These are phyloP conservation scores for Golovinomyces cichoracearum DNA, from an alignment of 2,329 filamentous ascomycete genomes.

Conservation along the genomic window DNA sequence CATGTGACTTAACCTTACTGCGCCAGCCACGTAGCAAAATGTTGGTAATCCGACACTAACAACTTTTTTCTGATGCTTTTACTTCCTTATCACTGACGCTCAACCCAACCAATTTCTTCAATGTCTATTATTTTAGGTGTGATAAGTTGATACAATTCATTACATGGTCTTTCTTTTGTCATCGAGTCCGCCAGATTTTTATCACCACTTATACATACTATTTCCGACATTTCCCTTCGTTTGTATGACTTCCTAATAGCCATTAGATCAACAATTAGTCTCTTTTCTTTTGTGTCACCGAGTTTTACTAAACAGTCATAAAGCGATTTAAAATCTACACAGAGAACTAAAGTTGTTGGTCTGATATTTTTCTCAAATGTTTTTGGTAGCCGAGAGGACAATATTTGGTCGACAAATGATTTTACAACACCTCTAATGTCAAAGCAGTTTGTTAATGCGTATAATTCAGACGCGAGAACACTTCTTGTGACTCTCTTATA, in stretches of 20 bases:
- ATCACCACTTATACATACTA: not conserved
- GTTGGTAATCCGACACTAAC: too few species aligned
- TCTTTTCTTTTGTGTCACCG: not conserved
- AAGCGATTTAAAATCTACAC: not conserved
- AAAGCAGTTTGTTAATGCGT: too few species aligned
- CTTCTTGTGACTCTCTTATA: too few species aligned
- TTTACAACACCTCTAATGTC: too few species aligned
- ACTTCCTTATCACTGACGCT: too few species aligned
- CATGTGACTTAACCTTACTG: too few species aligned
- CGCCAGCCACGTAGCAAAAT: too few species aligned
- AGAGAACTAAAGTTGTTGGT: not conserved
- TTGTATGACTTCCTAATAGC: not conserved
- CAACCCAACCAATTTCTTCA: too few species aligned
- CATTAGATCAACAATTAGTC: slow-evolving; percentile 1
- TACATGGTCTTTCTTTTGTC: not conserved
- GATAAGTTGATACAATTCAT: not conserved
- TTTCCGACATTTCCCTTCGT: not conserved
- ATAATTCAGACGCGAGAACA: too few species aligned
- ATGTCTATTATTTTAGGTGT: too few species aligned
- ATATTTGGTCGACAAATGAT: too few species aligned
- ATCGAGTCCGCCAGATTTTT: not conserved
- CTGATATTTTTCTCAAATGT: not conserved
- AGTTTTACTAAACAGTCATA: slow-evolving; percentile 1
- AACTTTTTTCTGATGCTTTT: too few species aligned
- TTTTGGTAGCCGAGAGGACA: not conserved